A percentile compares a stretch with the other conserved stretches of the same genome.
Evolutionary conservation across 345 rosid species (phyloP).

Genomic region (Anastatica hierochuntica): DNA sequence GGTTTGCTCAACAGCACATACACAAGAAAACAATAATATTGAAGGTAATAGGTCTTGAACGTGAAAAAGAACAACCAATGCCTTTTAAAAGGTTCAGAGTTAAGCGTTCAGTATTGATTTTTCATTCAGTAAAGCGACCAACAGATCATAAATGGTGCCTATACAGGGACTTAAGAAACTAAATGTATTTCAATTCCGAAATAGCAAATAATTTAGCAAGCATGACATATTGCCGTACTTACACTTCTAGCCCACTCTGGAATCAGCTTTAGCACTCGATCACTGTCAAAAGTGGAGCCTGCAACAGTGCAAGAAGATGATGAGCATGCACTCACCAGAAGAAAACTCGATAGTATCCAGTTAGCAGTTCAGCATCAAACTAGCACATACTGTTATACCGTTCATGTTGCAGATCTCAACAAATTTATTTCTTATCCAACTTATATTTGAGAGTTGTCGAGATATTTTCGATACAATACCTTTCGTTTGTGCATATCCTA

Average conservation of each 20-base stretch:
- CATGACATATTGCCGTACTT: conserved; percentile 30
- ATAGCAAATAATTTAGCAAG: conserved; percentile 6
- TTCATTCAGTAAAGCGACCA: not conserved
- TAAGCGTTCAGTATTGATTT: not conserved
- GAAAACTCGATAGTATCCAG: conserved; percentile 1
- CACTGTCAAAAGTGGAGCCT: conserved; percentile 51
- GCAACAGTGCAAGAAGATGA: conserved; percentile 23
- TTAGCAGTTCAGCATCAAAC: conserved; percentile 9
- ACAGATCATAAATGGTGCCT: not conserved
- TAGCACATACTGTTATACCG: not conserved
- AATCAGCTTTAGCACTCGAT: conserved; percentile 51
- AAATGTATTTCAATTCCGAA: too few species aligned
- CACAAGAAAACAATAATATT: not conserved
- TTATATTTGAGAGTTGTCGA: not conserved
- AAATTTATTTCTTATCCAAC: not conserved
- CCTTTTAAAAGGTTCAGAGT: conserved; percentile 2
- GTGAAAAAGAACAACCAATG: not conserved
- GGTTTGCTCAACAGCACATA: not conserved
- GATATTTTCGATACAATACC: not conserved
- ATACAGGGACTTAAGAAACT: not conserved
- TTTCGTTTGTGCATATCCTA: not conserved
- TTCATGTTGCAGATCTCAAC: conserved; percentile 4
- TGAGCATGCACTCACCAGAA: conserved; percentile 15
- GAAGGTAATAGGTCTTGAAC: not conserved
- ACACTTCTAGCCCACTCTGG: conserved; percentile 79